Evolutionary conservation across 345 rosid species (phyloP).

Genomic region (Eutrema heterophyllum): DNA sequence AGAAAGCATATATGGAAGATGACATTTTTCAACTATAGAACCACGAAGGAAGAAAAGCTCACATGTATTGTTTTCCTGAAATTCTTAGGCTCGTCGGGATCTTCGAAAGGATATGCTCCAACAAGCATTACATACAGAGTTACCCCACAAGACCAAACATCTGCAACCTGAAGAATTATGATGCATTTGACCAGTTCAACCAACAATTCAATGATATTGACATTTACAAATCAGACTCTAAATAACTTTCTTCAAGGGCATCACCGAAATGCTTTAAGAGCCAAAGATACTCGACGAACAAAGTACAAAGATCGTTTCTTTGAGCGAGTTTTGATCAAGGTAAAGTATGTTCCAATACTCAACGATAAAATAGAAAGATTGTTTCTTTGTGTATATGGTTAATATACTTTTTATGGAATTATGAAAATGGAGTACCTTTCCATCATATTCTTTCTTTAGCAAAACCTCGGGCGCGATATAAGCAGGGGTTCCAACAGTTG

Average conservation of each 20-base stretch:
- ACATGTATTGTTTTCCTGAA: slow-evolving; percentile 91
- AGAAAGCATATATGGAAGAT: background rate
- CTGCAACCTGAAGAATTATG: slow-evolving; percentile 64
- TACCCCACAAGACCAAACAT: slow-evolving; percentile 99
- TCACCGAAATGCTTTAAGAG: background rate
- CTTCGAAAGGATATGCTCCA: slow-evolving; percentile 99
- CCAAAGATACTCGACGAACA: background rate
- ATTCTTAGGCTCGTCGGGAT: slow-evolving; percentile 95
- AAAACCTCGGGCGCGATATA: slow-evolving; percentile 98
- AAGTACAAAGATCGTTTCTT: background rate
- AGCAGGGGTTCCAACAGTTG: slow-evolving; percentile 99
- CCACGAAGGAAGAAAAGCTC: slow-evolving; percentile 1
- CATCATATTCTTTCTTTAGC: slow-evolving; percentile 95
- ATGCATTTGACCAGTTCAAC: background rate
- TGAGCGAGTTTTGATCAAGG: background rate
- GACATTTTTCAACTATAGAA: background rate
- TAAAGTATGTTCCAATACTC: no score
- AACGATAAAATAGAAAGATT: no score
- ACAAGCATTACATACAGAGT: slow-evolving; percentile 95
- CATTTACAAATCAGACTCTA: background rate
- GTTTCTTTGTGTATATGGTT: background rate
- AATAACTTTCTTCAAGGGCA: background rate
- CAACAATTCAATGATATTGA: background rate
- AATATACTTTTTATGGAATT: slow-evolving; percentile 2
- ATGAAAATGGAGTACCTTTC: slow-evolving; percentile 58